Base-by-base conservation (phyloP, 257 asterid species). In the Plantago elongata region DNA sequence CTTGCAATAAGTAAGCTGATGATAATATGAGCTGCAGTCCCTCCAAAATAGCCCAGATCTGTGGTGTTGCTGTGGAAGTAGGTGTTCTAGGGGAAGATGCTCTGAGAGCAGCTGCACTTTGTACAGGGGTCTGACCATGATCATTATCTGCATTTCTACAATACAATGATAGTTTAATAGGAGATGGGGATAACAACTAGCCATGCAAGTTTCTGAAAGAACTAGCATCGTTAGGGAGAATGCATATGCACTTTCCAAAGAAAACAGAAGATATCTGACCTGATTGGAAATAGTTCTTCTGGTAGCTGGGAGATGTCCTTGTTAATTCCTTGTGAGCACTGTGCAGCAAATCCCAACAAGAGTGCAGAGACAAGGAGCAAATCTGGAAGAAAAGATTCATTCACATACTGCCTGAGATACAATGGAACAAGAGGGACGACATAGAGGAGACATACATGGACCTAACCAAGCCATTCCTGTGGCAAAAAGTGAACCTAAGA, bases 391-490 rank as follows among this genome's bases (percentile, higher is more conserved):
- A 63, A 6, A 52, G 62, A 47, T 67, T 76, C 69, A 63, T 42
- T 29, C 60, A 30, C 67, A 52, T 14, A 61, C 22, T 38, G 57
- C 34, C 61, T 16, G 15, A 17, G 42, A 60, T 13, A 49, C 13
- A 52, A 29, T 11, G 52, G 8, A 42, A 43, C 44, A 49, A 45
- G 67, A 51, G 44, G 42, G 30, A 57, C 10, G 52, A 54, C 56
- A 57, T 17, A 69, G 59, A 69, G 76, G 63, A 61, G 45, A 77
- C 91, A 56, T 83, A 93, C 99, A 83, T 74, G 97, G 97, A 69
- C 99, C 99, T 71, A 93, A 75, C 90, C 99, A 85, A 76, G 97
- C 99, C 96, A 85, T 81, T 69, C 83, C 94, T 12, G 95, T 76
- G 29, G 99, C 97, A 75, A 93, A 87, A 40, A 93, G 75, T n/a